Conservation (phyloP, 2,329 filamentous ascomycete species). For the Penicillium expansum region DNA sequence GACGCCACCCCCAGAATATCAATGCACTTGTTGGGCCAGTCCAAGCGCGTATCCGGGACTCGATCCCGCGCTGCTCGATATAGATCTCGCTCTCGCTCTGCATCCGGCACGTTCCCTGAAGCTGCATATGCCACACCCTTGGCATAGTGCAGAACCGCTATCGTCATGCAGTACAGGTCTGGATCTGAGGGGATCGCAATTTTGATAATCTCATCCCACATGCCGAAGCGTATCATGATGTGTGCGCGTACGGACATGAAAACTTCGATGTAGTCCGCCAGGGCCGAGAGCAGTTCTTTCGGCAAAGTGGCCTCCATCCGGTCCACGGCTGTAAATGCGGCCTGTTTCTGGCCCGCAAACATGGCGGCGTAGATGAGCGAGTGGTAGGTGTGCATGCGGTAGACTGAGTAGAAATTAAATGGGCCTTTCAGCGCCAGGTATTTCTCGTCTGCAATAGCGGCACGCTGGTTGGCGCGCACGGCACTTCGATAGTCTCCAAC, state of each 20-base stretch:
- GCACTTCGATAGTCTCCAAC: slow-evolving; percentile 68
- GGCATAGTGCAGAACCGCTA: slow-evolving; percentile 66
- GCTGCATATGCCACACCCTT: slow-evolving; percentile 66
- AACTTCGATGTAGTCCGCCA: slow-evolving; percentile 76
- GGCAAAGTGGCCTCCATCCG: slow-evolving; percentile 63
- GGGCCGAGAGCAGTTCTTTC: slow-evolving; percentile 65
- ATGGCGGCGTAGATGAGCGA: slow-evolving; percentile 75
- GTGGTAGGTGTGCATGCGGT: slow-evolving; percentile 71
- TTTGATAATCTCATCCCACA: slow-evolving; percentile 64
- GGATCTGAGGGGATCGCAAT: slow-evolving; percentile 57
- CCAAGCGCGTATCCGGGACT: slow-evolving; percentile 59
- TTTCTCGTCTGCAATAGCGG: slow-evolving; percentile 65
- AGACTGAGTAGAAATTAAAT: slow-evolving; percentile 71
- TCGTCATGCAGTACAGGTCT: slow-evolving; percentile 66
- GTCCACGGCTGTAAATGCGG: slow-evolving; percentile 60
- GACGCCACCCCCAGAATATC: slow-evolving; percentile 62
- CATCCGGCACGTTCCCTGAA: slow-evolving; percentile 53
- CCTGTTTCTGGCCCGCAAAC: slow-evolving; percentile 65
- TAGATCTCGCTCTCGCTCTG: slow-evolving; percentile 49
- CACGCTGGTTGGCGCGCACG: slow-evolving; percentile 64
- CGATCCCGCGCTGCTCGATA: slow-evolving; percentile 53
- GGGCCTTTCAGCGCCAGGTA: slow-evolving; percentile 60
- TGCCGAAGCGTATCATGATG: slow-evolving; percentile 69
- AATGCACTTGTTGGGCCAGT: slow-evolving; percentile 66
- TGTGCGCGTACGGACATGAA: slow-evolving; percentile 68